Base-by-base conservation (phyloP, 169 alveolate species). In the Plasmodium malariae region DNA sequence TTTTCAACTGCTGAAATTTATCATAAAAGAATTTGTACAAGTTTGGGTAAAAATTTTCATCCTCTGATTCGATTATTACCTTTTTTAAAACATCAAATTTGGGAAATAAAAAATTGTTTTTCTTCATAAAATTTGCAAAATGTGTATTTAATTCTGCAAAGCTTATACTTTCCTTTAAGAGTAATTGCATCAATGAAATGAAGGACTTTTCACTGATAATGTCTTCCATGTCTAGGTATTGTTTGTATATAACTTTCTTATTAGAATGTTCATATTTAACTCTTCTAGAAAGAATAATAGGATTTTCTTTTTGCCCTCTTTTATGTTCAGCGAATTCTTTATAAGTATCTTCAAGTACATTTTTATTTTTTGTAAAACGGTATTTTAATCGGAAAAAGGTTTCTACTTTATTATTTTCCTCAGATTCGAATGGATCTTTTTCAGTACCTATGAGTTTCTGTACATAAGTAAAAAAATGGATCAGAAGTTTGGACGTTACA, bases 1-100 rank as follows among this genome's bases (percentile, higher is more conserved):
- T 26, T 19, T 80, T 9, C 26, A 67, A 21, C 0, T 43, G 17
- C 34, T 74, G 59, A 54, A 74, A 59, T 40, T 4, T 17, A 30
- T 67, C 70, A 65, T 80, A 80, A 4, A 80, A 30, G 30, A 65
- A 51, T 60, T 80, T 55, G 19, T 80, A 80, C 11, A 80, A 1
- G 5, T 63, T 21, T 55, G 51, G 0, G n/a, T 51, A 30, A 5
- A 34, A 21, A 0, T 28, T 26, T 12, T 45, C 62, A 65, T 67
- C 54, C 67, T 26, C 63, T 0, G 32, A 2, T 21, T 14, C 0
- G 0, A 17, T 24, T 51, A 67, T 51, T 51, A 34, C 28, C 12
- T 19, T 24, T 67, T 80, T 80, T 19, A 80, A 37, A 14, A 30
- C 24, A 2, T 49, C 34, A 34, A 63, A 51, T 65, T 80, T 63